Evolutionary conservation across 345 rosid genomes (phyloP).

Genomic region (Dipteronia dyeriana): DNA sequence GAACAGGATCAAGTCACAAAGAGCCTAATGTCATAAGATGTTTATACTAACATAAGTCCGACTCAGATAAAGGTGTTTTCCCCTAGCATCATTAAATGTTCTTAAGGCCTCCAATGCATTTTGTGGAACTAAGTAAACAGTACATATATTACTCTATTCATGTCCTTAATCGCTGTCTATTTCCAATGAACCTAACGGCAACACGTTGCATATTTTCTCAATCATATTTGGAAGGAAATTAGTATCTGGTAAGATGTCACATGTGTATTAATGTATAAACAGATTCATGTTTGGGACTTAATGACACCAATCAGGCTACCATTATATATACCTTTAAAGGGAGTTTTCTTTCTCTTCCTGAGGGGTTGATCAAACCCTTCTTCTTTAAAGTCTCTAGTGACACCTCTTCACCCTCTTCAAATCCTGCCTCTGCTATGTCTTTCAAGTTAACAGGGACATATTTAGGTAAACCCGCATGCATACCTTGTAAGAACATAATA

Average conservation of each 20-base stretch:
- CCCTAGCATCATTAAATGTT: not conserved
- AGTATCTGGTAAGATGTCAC: not conserved
- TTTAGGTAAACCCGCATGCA: conserved; percentile 83
- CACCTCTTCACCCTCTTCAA: conserved; percentile 86
- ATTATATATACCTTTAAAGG: conserved; percentile 68
- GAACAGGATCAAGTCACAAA: not conserved
- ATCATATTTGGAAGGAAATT: not conserved
- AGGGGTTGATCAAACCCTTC: conserved; percentile 86
- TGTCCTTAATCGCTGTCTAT: not conserved
- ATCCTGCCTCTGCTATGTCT: conserved; percentile 76
- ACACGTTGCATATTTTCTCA: not conserved
- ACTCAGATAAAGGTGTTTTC: not conserved
- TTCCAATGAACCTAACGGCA: not conserved
- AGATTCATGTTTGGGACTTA: conserved; percentile 4
- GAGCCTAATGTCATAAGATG: not conserved
- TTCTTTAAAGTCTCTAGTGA: conserved; percentile 71
- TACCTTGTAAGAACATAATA: conserved; percentile 49
- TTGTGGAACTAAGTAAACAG: not conserved
- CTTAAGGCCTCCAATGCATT: not conserved
- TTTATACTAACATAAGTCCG: not conserved
- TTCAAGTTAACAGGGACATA: conserved; percentile 80
- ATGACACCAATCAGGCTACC: not conserved
- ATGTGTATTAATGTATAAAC: not conserved
- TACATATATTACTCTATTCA: not conserved
- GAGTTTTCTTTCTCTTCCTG: conserved; percentile 93